These are phyloP conservation scores for Metschnikowia continentalis DNA, from an alignment of 805 yeast genomes.

Conservation along the genomic window DNA sequence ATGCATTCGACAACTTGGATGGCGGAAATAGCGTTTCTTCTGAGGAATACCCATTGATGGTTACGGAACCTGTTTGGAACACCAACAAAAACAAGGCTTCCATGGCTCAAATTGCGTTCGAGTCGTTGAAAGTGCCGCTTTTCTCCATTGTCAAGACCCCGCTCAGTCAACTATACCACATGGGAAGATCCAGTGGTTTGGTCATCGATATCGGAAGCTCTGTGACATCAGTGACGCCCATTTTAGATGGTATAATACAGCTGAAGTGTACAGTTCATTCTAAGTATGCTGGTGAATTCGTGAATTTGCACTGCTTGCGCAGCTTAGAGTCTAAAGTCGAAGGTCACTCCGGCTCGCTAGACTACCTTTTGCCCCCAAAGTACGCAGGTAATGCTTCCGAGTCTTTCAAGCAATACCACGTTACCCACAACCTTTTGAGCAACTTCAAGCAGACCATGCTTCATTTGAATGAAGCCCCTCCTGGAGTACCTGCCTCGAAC, in stretches of 20 bases:
- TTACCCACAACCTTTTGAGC: conserved; percentile 30
- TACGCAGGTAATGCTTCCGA: conserved; percentile 11
- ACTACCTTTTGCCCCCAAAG: conserved; percentile 13
- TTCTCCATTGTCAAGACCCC: conserved; percentile 75
- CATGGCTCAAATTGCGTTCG: conserved; percentile 71
- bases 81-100: conserved; percentile 51
- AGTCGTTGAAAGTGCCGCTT: conserved; percentile 67
- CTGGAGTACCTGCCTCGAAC: conserved; percentile 12
- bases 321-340: conserved; percentile 33
- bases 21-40: conserved; percentile 41
- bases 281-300: conserved; percentile 80
- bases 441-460: conserved; percentile 35
- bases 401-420: conserved; percentile 36
- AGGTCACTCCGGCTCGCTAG: conserved; percentile 18
- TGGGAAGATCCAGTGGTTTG: conserved; percentile 72
- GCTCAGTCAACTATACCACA: conserved; percentile 70
- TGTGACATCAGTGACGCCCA: conserved; percentile 68
- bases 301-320: conserved; percentile 59
- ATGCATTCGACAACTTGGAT: conserved; percentile 51
- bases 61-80: conserved; percentile 69
- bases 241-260: conserved; percentile 68
- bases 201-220: conserved; percentile 79
- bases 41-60: conserved; percentile 60
- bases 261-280: conserved; percentile 62
- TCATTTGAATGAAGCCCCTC: conserved; percentile 21